Conservation (phyloP, 2,329 filamentous ascomycete species). For the Curvularia hawaiiensis region DNA sequence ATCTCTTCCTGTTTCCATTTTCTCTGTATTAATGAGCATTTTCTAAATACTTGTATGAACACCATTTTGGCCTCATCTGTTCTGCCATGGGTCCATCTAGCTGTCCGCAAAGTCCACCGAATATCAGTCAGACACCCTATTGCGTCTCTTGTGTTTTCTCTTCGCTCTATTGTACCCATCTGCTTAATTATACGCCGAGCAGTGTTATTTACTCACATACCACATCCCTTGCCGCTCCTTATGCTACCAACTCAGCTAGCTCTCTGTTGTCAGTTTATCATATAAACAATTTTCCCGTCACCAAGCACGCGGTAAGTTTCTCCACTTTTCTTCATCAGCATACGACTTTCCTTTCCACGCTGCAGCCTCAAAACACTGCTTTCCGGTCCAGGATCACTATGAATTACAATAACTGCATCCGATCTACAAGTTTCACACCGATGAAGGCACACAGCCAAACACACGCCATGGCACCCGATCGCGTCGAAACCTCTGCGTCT, state of each 20-base stretch:
- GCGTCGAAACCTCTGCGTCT: conserved; percentile 58
- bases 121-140: background rate
- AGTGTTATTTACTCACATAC: too few relatives aligned
- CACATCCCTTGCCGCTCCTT: background rate
- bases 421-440: background rate
- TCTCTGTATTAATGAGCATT: too few relatives aligned
- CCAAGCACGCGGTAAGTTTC: conserved; percentile 7
- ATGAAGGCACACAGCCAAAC: conserved; percentile 7
- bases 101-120: too few relatives aligned
- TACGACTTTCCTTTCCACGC: background rate
- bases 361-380: background rate
- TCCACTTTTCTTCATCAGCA: background rate
- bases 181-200: too few relatives aligned
- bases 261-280: background rate
- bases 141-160: background rate
- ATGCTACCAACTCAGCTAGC: conserved; percentile 10
- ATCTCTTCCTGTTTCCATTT: too few relatives aligned
- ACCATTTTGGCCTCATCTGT: too few relatives aligned
- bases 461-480: conserved; percentile 48
- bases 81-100: too few relatives aligned
- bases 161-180: background rate
- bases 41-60: too few relatives aligned
- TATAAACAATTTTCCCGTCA: background rate
- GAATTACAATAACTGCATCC: background rate
- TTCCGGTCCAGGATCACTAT: background rate